phyloP scores from a whole-genome alignment of 768 basidiomycete genomes.

The Coprinopsis cinerea region DNA sequence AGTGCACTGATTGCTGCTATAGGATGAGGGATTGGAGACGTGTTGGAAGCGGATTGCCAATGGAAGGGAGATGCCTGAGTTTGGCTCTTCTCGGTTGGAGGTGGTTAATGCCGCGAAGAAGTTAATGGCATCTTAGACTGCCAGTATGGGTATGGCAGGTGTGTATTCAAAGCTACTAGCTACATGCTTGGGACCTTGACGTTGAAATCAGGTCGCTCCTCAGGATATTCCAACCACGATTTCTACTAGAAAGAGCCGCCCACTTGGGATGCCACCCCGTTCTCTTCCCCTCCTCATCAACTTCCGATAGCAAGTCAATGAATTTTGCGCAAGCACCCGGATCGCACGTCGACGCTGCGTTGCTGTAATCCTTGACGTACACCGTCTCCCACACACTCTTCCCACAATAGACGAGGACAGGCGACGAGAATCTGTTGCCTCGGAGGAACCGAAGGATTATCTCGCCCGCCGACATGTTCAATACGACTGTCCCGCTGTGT shows the following conservation, averaged over 20 bases:
- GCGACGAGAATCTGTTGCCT: conserved; percentile 14
- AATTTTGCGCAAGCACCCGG: neutral
- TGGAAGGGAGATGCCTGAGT: neutral
- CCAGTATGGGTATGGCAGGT: no score
- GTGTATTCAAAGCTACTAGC: neutral
- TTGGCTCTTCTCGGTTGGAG: neutral
- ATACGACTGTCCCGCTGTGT: conserved; percentile 1
- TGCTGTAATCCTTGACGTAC: conserved; percentile 17
- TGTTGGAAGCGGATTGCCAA: neutral
- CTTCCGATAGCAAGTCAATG: neutral
- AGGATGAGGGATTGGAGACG: neutral
- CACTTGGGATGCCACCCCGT: neutral
- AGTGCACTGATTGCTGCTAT: neutral
- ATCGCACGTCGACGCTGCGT: conserved; percentile 17
- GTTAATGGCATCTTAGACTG: no score
- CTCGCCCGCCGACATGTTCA: conserved; percentile 22
- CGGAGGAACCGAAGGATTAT: conserved; percentile 21
- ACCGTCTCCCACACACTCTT: conserved; percentile 13
- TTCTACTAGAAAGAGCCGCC: neutral
- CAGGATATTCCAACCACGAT: neutral
- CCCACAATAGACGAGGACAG: conserved; percentile 20
- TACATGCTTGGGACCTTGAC: no score
- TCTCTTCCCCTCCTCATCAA: neutral
- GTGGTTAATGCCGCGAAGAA: neutral
- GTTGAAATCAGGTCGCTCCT: no score